phyloP scores from a whole-genome alignment of 352 stramenopile species.

The Phytopythium oedochilum region DNA sequence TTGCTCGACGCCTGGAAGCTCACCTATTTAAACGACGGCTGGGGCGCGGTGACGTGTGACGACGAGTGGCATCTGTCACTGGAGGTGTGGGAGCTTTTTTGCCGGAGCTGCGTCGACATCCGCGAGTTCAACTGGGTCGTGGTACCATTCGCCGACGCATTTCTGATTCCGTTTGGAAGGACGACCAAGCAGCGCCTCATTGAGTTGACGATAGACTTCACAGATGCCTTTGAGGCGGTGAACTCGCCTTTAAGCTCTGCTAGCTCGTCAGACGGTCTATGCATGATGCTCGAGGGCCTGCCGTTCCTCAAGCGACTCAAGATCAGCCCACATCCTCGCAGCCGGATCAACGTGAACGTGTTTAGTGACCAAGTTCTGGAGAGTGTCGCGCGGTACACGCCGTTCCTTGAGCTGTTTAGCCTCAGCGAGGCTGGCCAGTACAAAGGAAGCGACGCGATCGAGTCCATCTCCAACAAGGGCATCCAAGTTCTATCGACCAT shows the following conservation, averaged over 20 bases:
- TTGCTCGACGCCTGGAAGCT: conserved; percentile 54
- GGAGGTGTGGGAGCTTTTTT: conserved; percentile 38
- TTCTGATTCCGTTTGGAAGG: conserved; percentile 39
- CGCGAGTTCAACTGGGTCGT: conserved; percentile 59
- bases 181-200: conserved; percentile 34
- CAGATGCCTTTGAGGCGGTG: conserved; percentile 15
- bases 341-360: conserved; percentile 30
- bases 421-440: conserved; percentile 28
- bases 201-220: conserved; percentile 33
- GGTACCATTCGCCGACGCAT: conserved; percentile 43
- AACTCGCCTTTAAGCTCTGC: conserved; percentile 13
- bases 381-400: conserved; percentile 13
- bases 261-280: conserved; percentile 29
- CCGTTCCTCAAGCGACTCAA: conserved; percentile 29
- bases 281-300: conserved; percentile 21
- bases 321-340: conserved; percentile 27
- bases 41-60: conserved; percentile 36
- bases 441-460: conserved; percentile 21
- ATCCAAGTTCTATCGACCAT: conserved; percentile 24
- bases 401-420: conserved; percentile 30
- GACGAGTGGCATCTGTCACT: conserved; percentile 45
- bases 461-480: conserved; percentile 20
- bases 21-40: conserved; percentile 44
- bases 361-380: conserved; percentile 34
- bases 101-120: conserved; percentile 24